These are phyloP conservation scores for Stachybotrys chartarum DNA, from an alignment of 2,329 filamentous ascomycete genomes.

Conservation along the genomic window DNA sequence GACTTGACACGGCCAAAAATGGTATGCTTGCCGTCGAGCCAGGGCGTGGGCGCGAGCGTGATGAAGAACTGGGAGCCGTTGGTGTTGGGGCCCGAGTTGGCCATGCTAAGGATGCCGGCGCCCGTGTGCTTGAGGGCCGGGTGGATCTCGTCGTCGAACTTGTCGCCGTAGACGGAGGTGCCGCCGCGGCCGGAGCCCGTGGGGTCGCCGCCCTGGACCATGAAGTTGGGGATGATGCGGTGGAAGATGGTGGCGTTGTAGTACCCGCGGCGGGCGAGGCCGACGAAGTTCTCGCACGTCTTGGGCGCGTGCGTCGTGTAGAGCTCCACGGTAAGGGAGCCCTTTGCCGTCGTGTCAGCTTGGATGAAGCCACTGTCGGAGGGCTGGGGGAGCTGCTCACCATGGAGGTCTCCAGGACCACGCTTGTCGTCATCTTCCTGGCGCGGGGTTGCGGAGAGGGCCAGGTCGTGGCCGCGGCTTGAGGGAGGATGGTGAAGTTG, in stretches of 20 bases:
- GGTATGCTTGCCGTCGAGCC: constrained; percentile 95
- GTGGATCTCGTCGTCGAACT: constrained; percentile 88
- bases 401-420: constrained; percentile 81
- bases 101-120: constrained; percentile 92
- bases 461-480: background rate
- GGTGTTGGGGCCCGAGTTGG: constrained; percentile 85
- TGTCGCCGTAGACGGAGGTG: constrained; percentile 82
- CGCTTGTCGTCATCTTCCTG: constrained; percentile 62
- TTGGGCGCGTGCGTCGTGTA: constrained; percentile 84
- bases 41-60: constrained; percentile 87
- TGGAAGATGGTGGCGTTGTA: constrained; percentile 85
- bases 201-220: constrained; percentile 92
- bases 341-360: constrained; percentile 39
- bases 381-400: constrained; percentile 34
- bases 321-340: constrained; percentile 78
- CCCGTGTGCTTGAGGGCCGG: constrained; percentile 79
- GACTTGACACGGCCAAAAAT: constrained; percentile 88
- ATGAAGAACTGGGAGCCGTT: constrained; percentile 97
- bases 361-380: background rate
- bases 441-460: background rate
- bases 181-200: constrained; percentile 91
- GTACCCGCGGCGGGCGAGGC: constrained; percentile 75
- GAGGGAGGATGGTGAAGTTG: background rate
- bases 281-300: constrained; percentile 82
- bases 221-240: constrained; percentile 92